Evolutionary conservation across 2,329 filamentous ascomycete species (phyloP).

Genomic region (Paracoccidioides brasiliensis): DNA sequence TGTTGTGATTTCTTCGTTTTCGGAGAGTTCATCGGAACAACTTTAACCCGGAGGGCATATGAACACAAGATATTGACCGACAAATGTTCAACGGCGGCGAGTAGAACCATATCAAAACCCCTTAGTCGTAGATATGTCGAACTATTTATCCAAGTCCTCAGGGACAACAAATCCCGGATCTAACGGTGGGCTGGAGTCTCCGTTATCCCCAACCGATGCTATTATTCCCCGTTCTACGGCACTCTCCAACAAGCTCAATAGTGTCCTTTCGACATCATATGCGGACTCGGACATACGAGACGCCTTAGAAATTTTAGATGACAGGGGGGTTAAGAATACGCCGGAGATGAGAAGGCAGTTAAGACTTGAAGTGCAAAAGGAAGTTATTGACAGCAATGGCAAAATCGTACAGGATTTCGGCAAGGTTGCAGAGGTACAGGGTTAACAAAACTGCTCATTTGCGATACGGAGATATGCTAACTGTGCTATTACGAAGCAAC

Average conservation of each 20-base stretch:
- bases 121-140: constrained; percentile 3
- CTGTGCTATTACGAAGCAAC: constrained; percentile 47
- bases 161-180: neutral
- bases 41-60: neutral
- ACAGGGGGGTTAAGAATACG: constrained; percentile 57
- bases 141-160: constrained; percentile 4
- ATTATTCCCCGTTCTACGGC: constrained; percentile 41
- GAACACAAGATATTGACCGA: neutral
- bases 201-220: neutral
- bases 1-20: neutral
- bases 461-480: constrained; percentile 4
- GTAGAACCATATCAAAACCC: neutral
- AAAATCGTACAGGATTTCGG: constrained; percentile 81
- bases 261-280: constrained; percentile 81
- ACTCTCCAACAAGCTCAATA: constrained; percentile 67
- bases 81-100: neutral
- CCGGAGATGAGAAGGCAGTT: constrained; percentile 66
- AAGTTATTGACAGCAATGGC: constrained; percentile 86
- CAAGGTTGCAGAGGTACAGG: constrained; percentile 67
- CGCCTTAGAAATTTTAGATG: constrained; percentile 65
- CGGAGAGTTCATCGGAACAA: neutral
- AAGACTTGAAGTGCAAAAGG: constrained; percentile 72
- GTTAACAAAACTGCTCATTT: neutral
- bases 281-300: constrained; percentile 85
- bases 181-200: constrained; percentile 5